Percentiles rank a stretch among this genome's conserved stretches.
These are phyloP conservation scores for Rosa persica DNA, from an alignment of 306 rosid species.

Conservation along the genomic window DNA sequence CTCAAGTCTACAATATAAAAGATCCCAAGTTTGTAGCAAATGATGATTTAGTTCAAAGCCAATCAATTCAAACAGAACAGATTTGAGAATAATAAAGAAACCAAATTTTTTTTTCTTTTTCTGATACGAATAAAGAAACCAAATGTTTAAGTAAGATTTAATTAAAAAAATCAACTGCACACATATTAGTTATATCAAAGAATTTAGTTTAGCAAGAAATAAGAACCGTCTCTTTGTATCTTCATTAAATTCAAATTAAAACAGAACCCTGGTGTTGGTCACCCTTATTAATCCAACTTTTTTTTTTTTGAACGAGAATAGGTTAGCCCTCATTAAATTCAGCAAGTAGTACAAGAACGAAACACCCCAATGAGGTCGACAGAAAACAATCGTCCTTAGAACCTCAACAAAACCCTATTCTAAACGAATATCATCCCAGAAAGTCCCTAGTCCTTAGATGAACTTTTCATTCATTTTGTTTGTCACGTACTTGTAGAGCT, in stretches of 20 bases:
- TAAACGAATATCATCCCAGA: no score
- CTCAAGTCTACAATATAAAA: slow-evolving; percentile 58
- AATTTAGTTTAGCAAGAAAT: neutral
- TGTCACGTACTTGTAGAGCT: neutral
- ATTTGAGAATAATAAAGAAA: neutral
- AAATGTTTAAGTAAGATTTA: neutral
- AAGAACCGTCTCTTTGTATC: neutral
- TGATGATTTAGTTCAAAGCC: neutral
- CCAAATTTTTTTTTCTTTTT: no score
- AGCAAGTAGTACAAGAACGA: no score
- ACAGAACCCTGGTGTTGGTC: neutral
- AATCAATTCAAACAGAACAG: neutral
- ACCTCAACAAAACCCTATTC: no score
- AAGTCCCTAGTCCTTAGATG: no score
- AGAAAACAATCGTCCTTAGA: no score
- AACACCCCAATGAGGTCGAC: no score
- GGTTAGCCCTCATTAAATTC: no score
- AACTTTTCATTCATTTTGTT: slow-evolving; percentile 3
- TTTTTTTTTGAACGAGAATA: no score
- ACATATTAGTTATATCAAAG: neutral
- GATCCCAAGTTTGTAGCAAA: neutral
- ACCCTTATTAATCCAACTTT: neutral
- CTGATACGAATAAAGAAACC: neutral
- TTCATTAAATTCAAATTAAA: neutral
- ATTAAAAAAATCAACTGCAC: neutral